These are phyloP conservation scores for Hemisphaericaspora xylanilytica DNA, from an alignment of 1,139 yeast genomes.

Conservation along the genomic window DNA sequence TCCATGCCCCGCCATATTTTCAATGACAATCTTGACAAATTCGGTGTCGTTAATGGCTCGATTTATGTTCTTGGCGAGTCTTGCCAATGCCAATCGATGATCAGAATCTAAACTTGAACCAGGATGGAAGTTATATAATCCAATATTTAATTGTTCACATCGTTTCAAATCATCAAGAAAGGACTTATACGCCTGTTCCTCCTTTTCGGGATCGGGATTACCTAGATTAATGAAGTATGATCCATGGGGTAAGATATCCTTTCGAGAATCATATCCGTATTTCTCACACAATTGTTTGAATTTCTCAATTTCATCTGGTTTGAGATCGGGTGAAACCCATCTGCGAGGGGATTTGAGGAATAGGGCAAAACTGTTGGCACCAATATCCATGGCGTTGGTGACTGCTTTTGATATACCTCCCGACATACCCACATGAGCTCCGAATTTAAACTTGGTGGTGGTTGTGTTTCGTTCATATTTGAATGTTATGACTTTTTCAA, in stretches of 20 bases:
- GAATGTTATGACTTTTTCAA: slow-evolving; percentile 13
- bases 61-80: slow-evolving; percentile 77
- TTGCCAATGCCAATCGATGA: slow-evolving; percentile 58
- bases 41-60: slow-evolving; percentile 68
- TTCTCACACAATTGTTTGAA: slow-evolving; percentile 63
- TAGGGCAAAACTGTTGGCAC: slow-evolving; percentile 85
- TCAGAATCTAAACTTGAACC: slow-evolving; percentile 83
- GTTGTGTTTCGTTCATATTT: slow-evolving; percentile 22
- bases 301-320: slow-evolving; percentile 60
- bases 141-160: slow-evolving; percentile 82
- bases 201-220: slow-evolving; percentile 82
- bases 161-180: slow-evolving; percentile 82
- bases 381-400: slow-evolving; percentile 68
- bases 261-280: slow-evolving; percentile 66
- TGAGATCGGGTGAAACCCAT: slow-evolving; percentile 83
- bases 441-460: slow-evolving; percentile 50
- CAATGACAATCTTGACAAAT: slow-evolving; percentile 84
- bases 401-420: slow-evolving; percentile 80
- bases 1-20: slow-evolving; percentile 98
- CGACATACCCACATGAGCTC: slow-evolving; percentile 75
- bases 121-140: slow-evolving; percentile 90
- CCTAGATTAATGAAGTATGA: slow-evolving; percentile 90
- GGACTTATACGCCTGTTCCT: slow-evolving; percentile 70
- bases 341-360: slow-evolving; percentile 87
- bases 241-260: slow-evolving; percentile 90